Percentiles rank a stretch among this genome's conserved stretches.
Evolutionary conservation across 192 early-diverging fungal species (phyloP).

Genomic region (Coemansia reversa): DNA sequence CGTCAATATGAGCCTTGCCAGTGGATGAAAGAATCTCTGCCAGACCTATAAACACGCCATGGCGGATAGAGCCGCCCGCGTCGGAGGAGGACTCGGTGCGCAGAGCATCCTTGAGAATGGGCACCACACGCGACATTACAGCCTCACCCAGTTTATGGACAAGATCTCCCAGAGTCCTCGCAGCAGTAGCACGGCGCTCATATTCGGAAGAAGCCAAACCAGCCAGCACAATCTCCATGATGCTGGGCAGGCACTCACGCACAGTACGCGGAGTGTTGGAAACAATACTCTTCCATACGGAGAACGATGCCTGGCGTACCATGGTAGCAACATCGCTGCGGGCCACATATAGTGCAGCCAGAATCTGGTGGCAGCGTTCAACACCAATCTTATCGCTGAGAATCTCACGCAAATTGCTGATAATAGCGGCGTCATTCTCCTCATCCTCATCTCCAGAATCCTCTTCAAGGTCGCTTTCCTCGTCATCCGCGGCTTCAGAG

Average conservation of each 20-base stretch:
- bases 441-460: conserved; percentile 26
- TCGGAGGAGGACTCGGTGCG: conserved; percentile 20
- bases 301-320: conserved; percentile 84
- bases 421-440: conserved; percentile 33
- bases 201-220: conserved; percentile 71
- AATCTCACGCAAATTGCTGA: conserved; percentile 44
- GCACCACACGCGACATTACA: conserved; percentile 83
- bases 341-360: conserved; percentile 91
- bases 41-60: conserved; percentile 92
- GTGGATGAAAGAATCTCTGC: conserved; percentile 88
- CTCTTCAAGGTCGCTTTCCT: conserved; percentile 35
- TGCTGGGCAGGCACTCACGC: conserved; percentile 86
- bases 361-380: conserved; percentile 79
- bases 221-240: conserved; percentile 89
- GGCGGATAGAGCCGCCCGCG: conserved; percentile 65
- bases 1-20: conserved; percentile 73
- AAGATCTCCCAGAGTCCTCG: conserved; percentile 88
- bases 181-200: conserved; percentile 84
- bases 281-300: conserved; percentile 96
- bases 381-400: conserved; percentile 80
- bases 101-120: conserved; percentile 85
- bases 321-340: conserved; percentile 75
- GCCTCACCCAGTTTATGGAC: conserved; percentile 93
- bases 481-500: conserved; percentile 55
- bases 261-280: conserved; percentile 95